phyloP scores from a whole-genome alignment of 345 rosid genomes.

The Eutrema yunnanense region DNA sequence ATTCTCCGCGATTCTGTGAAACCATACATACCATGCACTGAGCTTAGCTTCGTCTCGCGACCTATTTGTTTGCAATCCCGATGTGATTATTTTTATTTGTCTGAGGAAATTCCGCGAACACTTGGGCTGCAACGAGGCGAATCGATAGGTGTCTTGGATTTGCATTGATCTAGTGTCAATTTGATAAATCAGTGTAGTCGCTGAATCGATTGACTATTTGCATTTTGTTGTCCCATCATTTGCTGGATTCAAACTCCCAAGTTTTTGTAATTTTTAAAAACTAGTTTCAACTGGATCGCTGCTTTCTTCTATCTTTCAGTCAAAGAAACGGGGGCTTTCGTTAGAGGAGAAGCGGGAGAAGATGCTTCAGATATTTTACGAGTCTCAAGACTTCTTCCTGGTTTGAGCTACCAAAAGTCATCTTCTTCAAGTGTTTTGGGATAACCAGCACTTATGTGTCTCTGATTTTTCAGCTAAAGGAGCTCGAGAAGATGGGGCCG shows the following conservation, averaged over 20 bases:
- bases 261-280: too few relatives aligned
- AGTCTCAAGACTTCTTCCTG: too few relatives aligned
- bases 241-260: not conserved
- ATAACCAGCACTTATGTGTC: too few relatives aligned
- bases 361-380: too few relatives aligned
- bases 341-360: conserved; percentile 91
- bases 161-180: not conserved
- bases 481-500: conserved; percentile 88
- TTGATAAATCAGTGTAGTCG: not conserved
- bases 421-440: too few relatives aligned
- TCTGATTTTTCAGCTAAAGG: conserved; percentile 59
- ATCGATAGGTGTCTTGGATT: too few relatives aligned
- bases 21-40: not conserved
- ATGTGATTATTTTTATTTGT: not conserved
- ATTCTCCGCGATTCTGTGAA: not conserved
- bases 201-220: not conserved
- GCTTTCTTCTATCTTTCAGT: too few relatives aligned
- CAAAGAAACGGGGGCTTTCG: conserved; percentile 95
- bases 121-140: not conserved
- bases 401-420: too few relatives aligned
- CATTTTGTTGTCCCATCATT: not conserved
- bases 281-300: not conserved
- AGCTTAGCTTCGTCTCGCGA: not conserved
- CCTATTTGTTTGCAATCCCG: not conserved
- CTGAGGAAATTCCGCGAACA: conserved; percentile 19